Evolutionary conservation across 2,329 filamentous ascomycete species (phyloP).

Genomic region (Venturiaceae sp.): DNA sequence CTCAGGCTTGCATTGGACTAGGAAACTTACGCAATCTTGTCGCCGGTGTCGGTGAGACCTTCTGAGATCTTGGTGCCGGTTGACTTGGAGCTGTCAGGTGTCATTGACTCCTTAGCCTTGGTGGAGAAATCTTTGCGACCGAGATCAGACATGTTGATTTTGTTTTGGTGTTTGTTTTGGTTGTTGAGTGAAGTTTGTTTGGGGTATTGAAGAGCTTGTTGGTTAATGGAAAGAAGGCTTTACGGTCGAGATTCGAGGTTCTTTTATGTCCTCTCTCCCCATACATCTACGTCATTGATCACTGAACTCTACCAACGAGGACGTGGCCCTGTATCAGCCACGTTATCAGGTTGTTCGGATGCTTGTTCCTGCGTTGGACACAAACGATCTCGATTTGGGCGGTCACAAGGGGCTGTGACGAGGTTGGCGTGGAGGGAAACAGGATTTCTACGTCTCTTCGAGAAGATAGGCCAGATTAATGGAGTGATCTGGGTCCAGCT

Average conservation of each 20-base stretch:
- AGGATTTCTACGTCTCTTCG: neutral
- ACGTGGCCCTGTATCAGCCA: neutral
- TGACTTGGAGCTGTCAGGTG: slow-evolving; percentile 52
- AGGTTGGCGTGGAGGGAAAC: neutral
- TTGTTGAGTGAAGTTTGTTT: neutral
- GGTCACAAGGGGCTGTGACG: neutral
- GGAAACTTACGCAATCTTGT: slow-evolving; percentile 46
- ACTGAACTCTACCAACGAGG: neutral
- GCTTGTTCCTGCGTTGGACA: neutral
- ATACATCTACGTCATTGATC: neutral
- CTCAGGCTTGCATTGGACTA: no score
- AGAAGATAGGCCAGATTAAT: neutral
- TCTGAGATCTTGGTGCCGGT: slow-evolving; percentile 50
- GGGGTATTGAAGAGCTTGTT: neutral
- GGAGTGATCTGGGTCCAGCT: neutral
- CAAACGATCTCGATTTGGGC: neutral
- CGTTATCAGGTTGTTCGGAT: neutral
- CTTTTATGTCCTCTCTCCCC: neutral
- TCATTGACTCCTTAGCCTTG: slow-evolving; percentile 47
- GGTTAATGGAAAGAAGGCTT: neutral
- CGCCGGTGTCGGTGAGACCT: slow-evolving; percentile 42
- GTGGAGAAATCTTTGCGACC: slow-evolving; percentile 52
- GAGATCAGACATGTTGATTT: slow-evolving; percentile 48
- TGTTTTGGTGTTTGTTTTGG: neutral
- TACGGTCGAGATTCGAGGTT: neutral